Evolutionary conservation across 108 stramenopile genomes (phyloP).

Genomic region (Cyclotella kingstonii): DNA sequence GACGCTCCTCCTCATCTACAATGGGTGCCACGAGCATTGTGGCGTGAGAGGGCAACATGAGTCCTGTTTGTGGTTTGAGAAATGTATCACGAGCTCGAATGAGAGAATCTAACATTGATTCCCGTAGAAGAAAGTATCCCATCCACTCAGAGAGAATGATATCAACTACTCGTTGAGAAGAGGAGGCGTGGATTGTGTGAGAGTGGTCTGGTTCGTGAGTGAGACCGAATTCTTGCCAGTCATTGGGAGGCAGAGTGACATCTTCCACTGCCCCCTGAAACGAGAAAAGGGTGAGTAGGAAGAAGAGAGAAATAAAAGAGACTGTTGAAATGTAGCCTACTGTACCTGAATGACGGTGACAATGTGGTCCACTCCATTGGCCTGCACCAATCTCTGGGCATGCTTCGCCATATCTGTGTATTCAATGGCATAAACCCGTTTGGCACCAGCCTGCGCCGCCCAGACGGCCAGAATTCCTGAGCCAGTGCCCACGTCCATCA

Average conservation of each 20-base stretch:
- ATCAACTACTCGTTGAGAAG: conserved; percentile 78
- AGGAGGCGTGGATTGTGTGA: conserved; percentile 13
- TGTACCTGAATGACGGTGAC: conserved; percentile 75
- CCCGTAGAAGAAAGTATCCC: conserved; percentile 97
- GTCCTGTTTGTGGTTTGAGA: conserved; percentile 81
- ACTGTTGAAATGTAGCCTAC: too few relatives aligned
- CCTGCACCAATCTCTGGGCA: conserved; percentile 85
- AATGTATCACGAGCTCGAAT: conserved; percentile 92
- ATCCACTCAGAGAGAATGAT: conserved; percentile 99
- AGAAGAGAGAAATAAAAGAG: too few relatives aligned
- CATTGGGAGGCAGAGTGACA: conserved; percentile 72
- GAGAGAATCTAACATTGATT: conserved; percentile 95
- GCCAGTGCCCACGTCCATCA: conserved; percentile 98
- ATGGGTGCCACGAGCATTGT: conserved; percentile 95
- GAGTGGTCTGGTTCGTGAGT: conserved; percentile 47
- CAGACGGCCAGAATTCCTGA: conserved; percentile 96
- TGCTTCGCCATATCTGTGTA: conserved; percentile 98
- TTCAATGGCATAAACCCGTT: conserved; percentile 92
- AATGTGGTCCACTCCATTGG: conserved; percentile 89
- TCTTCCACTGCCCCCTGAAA: conserved; percentile 93
- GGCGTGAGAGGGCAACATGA: conserved; percentile 94
- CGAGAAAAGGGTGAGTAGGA: too few relatives aligned
- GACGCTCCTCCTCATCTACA: conserved; percentile 90
- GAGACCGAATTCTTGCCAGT: conserved; percentile 54
- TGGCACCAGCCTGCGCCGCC: conserved; percentile 96